Conservation (phyloP, 163 green algal species). For the Prototheca wickerhamii region DNA sequence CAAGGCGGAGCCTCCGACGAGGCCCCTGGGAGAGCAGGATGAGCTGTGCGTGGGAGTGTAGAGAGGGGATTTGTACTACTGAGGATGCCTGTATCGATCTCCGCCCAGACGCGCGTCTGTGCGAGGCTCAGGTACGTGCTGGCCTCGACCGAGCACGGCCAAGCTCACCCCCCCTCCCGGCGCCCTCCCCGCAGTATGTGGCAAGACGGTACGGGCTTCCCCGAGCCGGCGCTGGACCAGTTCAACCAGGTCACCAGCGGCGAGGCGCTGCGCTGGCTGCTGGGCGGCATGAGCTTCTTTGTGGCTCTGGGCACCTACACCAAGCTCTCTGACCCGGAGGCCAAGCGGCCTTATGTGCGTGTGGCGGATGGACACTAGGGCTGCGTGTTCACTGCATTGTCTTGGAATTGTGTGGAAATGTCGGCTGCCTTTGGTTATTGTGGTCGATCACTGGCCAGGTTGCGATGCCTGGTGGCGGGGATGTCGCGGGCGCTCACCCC, state of each 20-base stretch:
- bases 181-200: constrained; percentile 23
- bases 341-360: constrained; percentile 16
- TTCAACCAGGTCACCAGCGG: constrained; percentile 21
- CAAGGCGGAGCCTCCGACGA: constrained; percentile 11
- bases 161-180: neutral
- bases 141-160: neutral
- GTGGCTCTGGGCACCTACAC: constrained; percentile 5
- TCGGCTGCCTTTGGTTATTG: too few relatives aligned
- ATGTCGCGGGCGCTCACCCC: too few relatives aligned
- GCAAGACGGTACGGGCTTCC: constrained; percentile 30
- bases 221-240: constrained; percentile 26
- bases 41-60: constrained; percentile 27
- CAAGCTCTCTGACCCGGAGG: neutral
- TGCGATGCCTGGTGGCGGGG: too few relatives aligned
- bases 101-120: neutral
- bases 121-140: neutral
- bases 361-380: neutral
- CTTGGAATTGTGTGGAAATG: too few relatives aligned
- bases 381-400: too few relatives aligned
- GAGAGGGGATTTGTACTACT: too few relatives aligned
- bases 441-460: too few relatives aligned
- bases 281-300: constrained; percentile 24
- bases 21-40: constrained; percentile 26
- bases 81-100: neutral
- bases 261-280: constrained; percentile 22